These are phyloP conservation scores for Phytopythium vexans DNA, from an alignment of 352 stramenopile genomes.

Conservation along the genomic window DNA sequence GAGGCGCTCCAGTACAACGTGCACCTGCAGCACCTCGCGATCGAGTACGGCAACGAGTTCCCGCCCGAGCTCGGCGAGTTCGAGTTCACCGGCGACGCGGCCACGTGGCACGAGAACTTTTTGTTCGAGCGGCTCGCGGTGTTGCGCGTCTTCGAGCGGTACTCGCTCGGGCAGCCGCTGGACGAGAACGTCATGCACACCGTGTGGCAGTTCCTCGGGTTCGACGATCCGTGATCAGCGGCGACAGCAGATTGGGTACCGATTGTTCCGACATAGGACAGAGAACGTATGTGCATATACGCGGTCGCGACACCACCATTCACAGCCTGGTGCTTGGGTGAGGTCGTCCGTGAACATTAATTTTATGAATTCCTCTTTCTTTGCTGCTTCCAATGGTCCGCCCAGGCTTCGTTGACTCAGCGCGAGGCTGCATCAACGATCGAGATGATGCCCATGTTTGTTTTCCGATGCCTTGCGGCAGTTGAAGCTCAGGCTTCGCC, in stretches of 20 bases:
- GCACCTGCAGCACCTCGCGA: slow-evolving; percentile 43
- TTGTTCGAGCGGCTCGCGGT: slow-evolving; percentile 46
- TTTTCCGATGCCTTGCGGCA: background rate
- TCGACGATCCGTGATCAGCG: slow-evolving; percentile 27
- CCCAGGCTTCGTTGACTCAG: too few species aligned
- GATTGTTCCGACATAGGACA: too few species aligned
- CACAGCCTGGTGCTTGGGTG: too few species aligned
- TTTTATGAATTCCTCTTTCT: too few species aligned
- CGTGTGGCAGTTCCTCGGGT: slow-evolving; percentile 54
- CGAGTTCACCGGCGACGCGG: slow-evolving; percentile 41
- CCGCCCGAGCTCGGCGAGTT: slow-evolving; percentile 43
- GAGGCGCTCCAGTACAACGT: slow-evolving; percentile 51
- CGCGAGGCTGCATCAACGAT: too few species aligned
- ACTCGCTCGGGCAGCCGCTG: slow-evolving; percentile 29
- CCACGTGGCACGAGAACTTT: slow-evolving; percentile 40
- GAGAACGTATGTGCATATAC: too few species aligned
- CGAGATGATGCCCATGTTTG: too few species aligned
- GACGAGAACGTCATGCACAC: slow-evolving; percentile 44
- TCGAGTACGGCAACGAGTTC: slow-evolving; percentile 59
- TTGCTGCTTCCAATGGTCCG: too few species aligned
- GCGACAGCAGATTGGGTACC: background rate
- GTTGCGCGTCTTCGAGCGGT: slow-evolving; percentile 46
- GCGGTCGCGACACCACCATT: background rate
- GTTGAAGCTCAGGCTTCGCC: background rate
- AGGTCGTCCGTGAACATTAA: too few species aligned